Conservation (phyloP, 148 eudicot genomes). For the Amaranthus cruentus region DNA sequence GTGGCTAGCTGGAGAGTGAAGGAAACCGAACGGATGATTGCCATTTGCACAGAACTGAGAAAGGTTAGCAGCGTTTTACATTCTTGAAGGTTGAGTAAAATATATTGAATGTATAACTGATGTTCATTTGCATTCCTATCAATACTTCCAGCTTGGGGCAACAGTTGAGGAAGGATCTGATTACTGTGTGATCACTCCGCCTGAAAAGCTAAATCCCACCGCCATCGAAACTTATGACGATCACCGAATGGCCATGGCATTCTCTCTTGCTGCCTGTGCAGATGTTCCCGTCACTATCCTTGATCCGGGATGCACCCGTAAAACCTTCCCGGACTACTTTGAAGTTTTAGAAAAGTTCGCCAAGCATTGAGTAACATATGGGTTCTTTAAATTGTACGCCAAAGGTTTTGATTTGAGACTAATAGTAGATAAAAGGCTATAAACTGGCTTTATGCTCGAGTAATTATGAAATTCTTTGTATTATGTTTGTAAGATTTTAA, state of each 20-base stretch:
- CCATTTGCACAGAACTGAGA: slow-evolving; percentile 97
- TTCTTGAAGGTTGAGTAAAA: not conserved
- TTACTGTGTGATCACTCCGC: slow-evolving; percentile 92
- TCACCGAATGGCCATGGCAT: slow-evolving; percentile 99
- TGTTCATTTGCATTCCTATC: not conserved
- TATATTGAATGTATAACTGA: not conserved
- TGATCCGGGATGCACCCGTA: slow-evolving; percentile 91
- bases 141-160: slow-evolving; percentile 71
- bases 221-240: slow-evolving; percentile 93
- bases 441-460: slow-evolving; percentile 1
- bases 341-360: slow-evolving; percentile 69
- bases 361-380: slow-evolving; percentile 43
- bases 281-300: slow-evolving; percentile 93
- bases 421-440: not conserved
- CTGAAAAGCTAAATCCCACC: slow-evolving; percentile 74
- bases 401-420: not conserved
- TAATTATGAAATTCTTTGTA: slow-evolving; percentile 15
- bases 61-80: slow-evolving; percentile 46
- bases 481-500: slow-evolving; percentile 16
- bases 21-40: slow-evolving; percentile 98
- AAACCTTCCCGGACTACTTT: slow-evolving; percentile 95
- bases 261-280: slow-evolving; percentile 90
- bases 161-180: slow-evolving; percentile 97
- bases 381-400: not conserved
- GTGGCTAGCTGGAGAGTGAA: slow-evolving; percentile 99